Evolutionary conservation across 1,139 yeast genomes (phyloP).

Genomic region (Hyphopichia buzzinii): DNA sequence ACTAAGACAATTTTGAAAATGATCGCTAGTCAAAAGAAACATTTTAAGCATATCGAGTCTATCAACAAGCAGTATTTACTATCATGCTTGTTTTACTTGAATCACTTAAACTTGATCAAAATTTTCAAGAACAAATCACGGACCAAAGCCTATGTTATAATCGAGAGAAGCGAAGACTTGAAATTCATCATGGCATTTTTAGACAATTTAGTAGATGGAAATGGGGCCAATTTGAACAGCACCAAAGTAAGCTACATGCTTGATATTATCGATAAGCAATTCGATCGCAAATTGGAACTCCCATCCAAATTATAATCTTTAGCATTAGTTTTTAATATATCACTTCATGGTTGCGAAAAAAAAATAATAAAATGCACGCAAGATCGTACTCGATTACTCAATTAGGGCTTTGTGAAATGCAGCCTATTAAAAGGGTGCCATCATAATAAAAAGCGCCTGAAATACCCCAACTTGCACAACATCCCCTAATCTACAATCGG

Average conservation of each 20-base stretch:
- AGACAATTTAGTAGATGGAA: conserved; percentile 16
- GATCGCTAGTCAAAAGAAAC: conserved; percentile 19
- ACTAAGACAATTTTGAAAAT: conserved; percentile 37
- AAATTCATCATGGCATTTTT: conserved; percentile 27
- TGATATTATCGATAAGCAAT: conserved; percentile 38
- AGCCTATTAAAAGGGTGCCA: no score
- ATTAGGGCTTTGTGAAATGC: no score
- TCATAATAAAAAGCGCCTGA: no score
- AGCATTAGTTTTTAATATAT: no score
- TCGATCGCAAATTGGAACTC: conserved; percentile 14
- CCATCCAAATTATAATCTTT: not conserved
- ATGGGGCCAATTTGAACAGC: conserved; percentile 13
- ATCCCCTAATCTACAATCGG: no score
- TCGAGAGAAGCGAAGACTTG: conserved; percentile 30
- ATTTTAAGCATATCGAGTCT: conserved; percentile 28
- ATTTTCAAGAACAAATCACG: conserved; percentile 44
- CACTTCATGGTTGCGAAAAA: not conserved
- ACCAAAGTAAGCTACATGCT: conserved; percentile 32
- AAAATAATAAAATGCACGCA: no score
- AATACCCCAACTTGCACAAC: no score
- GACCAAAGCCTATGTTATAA: conserved; percentile 41
- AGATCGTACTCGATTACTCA: no score
- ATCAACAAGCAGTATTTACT: conserved; percentile 45
- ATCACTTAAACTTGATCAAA: conserved; percentile 33
- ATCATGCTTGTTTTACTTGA: conserved; percentile 40